A percentile compares a stretch with the other conserved stretches of the same genome.
phyloP scores from a whole-genome alignment of 2,329 filamentous ascomycete genomes.

The Calonectria pauciramosa region DNA sequence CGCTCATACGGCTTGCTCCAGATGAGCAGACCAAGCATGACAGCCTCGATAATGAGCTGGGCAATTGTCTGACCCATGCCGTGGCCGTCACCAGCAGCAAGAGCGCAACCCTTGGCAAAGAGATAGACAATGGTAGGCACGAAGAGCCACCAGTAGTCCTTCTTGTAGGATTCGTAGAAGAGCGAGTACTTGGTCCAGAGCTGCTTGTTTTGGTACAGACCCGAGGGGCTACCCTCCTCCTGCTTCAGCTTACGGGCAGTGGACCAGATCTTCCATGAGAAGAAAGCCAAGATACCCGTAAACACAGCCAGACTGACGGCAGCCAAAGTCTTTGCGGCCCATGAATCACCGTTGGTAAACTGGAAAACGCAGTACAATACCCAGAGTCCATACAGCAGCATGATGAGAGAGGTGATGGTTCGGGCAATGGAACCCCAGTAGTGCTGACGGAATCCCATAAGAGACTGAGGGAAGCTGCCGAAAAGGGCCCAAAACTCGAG shows the following conservation, averaged over 20 bases:
- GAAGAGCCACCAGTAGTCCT: slow-evolving; percentile 97
- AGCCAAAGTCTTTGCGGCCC: slow-evolving; percentile 89
- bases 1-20: slow-evolving; percentile 91
- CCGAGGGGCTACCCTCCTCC: slow-evolving; percentile 78
- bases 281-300: slow-evolving; percentile 84
- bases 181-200: slow-evolving; percentile 96
- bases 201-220: slow-evolving; percentile 88
- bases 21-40: slow-evolving; percentile 84
- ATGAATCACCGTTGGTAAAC: slow-evolving; percentile 93
- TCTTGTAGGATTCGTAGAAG: slow-evolving; percentile 97
- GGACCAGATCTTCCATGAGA: slow-evolving; percentile 85
- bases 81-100: slow-evolving; percentile 88
- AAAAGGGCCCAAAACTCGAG: slow-evolving; percentile 94
- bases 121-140: slow-evolving; percentile 91
- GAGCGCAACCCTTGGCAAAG: slow-evolving; percentile 87
- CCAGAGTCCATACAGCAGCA: slow-evolving; percentile 95
- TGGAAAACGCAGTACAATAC: slow-evolving; percentile 96
- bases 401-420: slow-evolving; percentile 89
- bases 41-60: slow-evolving; percentile 83
- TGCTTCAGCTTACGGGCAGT: slow-evolving; percentile 82
- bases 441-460: slow-evolving; percentile 90
- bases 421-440: slow-evolving; percentile 96
- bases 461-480: slow-evolving; percentile 83
- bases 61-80: slow-evolving; percentile 85
- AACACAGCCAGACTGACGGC: slow-evolving; percentile 85